These are phyloP conservation scores for Pseudozyma hubeiensis DNA, from an alignment of 1,284 basidiomycete species.

Conservation along the genomic window DNA sequence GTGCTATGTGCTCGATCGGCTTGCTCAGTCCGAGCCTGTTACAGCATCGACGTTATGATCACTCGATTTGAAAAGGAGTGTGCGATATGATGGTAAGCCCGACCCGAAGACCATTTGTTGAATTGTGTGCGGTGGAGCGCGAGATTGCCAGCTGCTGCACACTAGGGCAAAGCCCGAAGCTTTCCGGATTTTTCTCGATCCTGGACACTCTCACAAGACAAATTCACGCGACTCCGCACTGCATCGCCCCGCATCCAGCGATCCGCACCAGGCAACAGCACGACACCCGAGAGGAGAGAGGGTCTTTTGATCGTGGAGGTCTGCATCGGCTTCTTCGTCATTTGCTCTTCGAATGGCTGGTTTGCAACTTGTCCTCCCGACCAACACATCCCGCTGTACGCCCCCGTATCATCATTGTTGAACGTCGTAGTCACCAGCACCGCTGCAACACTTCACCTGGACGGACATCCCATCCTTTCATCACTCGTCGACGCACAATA, in stretches of 20 bases:
- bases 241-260: slow-evolving; percentile 26
- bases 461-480: no score
- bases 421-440: no score
- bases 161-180: background rate
- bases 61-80: no score
- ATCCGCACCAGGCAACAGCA: no score
- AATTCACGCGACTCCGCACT: slow-evolving; percentile 15
- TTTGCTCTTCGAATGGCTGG: slow-evolving; percentile 14
- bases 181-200: slow-evolving; percentile 16
- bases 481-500: no score
- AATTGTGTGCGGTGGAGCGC: no score
- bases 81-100: no score
- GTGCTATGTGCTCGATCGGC: background rate
- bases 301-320: slow-evolving; percentile 12
- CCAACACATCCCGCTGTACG: slow-evolving; percentile 5
- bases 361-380: background rate
- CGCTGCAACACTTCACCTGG: no score
- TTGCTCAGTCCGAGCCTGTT: no score
- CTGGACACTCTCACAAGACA: slow-evolving; percentile 33
- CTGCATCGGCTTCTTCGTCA: slow-evolving; percentile 9
- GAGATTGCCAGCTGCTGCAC: background rate
- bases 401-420: background rate
- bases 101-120: no score
- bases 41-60: no score
- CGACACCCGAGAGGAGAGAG: background rate